phyloP scores from a whole-genome alignment of 352 stramenopile genomes.

The Blastocystis sp. region DNA sequence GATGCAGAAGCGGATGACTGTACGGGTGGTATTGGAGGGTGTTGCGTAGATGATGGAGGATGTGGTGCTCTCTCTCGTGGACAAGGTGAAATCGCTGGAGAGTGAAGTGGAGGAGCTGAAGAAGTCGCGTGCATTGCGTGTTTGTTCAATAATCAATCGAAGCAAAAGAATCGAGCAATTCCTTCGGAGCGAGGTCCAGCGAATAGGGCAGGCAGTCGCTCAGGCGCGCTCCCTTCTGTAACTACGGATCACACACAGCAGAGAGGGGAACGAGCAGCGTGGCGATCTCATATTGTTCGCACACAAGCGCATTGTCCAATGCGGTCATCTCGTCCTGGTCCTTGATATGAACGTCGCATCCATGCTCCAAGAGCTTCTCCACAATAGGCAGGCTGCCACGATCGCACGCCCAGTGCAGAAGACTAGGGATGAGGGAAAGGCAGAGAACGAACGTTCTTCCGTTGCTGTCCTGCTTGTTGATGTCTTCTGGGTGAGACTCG shows the following conservation, averaged over 20 bases:
- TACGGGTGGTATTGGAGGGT: neutral
- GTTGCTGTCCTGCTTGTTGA: neutral
- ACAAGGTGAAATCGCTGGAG: constrained; percentile 18
- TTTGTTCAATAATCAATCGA: constrained; percentile 6
- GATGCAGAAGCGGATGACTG: constrained; percentile 1
- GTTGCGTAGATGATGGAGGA: neutral
- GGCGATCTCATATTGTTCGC: constrained; percentile 46
- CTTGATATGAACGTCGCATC: constrained; percentile 35
- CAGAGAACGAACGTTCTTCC: constrained; percentile 3
- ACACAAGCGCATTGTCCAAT: constrained; percentile 69
- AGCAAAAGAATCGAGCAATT: neutral
- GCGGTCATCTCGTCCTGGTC: constrained; percentile 68
- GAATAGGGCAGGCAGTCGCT: constrained; percentile 7
- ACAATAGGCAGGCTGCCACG: constrained; percentile 49
- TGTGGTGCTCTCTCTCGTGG: neutral
- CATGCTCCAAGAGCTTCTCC: constrained; percentile 21
- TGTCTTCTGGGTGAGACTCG: neutral
- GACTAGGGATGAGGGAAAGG: neutral
- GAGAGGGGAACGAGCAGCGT: constrained; percentile 23
- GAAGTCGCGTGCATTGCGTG: neutral
- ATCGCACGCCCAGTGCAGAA: constrained; percentile 70
- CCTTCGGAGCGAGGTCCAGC: neutral
- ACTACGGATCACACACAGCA: neutral
- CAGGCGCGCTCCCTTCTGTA: neutral
- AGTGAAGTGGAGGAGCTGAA: constrained; percentile 19